These are phyloP conservation scores for Pseudoturritis turrita DNA, from an alignment of 345 rosid species.

Conservation along the genomic window DNA sequence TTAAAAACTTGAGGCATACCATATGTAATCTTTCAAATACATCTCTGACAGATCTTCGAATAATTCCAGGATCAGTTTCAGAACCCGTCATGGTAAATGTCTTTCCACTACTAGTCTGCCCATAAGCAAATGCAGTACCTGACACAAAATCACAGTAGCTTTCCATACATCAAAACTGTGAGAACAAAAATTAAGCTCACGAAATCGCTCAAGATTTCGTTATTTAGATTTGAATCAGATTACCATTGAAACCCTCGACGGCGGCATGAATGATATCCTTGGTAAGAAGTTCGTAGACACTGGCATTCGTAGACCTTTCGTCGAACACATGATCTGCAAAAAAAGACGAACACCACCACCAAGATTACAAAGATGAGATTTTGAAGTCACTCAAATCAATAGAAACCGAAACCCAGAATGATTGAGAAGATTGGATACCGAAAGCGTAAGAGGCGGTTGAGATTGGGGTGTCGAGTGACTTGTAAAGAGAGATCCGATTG, in stretches of 20 bases:
- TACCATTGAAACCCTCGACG: slow-evolving; percentile 86
- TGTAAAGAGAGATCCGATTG: slow-evolving; percentile 74
- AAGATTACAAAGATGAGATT: neutral
- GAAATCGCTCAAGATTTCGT: neutral
- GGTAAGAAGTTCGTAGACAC: slow-evolving; percentile 73
- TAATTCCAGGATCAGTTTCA: slow-evolving; percentile 64
- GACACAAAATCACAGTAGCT: neutral
- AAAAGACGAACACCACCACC: neutral
- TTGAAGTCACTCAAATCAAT: neutral
- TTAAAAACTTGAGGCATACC: slow-evolving; percentile 33
- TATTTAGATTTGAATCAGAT: neutral
- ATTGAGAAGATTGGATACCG: slow-evolving; percentile 38
- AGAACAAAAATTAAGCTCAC: neutral
- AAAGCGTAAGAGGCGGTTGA: slow-evolving; percentile 66
- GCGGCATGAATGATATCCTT: slow-evolving; percentile 74
- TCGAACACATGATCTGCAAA: slow-evolving; percentile 76
- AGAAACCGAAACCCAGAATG: neutral
- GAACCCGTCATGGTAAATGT: slow-evolving; percentile 98
- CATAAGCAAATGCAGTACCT: slow-evolving; percentile 98
- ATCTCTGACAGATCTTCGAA: slow-evolving; percentile 70
- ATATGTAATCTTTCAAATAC: slow-evolving; percentile 50
- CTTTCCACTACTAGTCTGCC: slow-evolving; percentile 98
- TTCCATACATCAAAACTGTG: neutral
- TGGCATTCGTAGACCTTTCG: slow-evolving; percentile 56
- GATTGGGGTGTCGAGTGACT: slow-evolving; percentile 61